Conservation (phyloP, 1,284 basidiomycete species). For the Cystobasidium pallidum region DNA sequence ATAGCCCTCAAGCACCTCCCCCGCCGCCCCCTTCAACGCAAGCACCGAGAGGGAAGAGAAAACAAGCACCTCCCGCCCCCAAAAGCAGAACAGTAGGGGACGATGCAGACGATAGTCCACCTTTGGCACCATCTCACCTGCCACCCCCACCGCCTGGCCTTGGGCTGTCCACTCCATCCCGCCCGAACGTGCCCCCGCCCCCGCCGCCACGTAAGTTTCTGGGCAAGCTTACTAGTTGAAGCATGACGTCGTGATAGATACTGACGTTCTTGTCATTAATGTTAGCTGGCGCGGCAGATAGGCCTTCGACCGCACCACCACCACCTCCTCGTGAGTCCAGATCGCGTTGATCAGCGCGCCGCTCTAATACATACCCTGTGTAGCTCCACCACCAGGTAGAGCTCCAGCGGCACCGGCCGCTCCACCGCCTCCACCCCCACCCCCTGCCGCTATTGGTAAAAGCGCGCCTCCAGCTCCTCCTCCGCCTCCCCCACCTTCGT, state of each 20-base stretch:
- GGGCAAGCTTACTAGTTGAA: neutral
- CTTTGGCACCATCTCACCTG: conserved; percentile 49
- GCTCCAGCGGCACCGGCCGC: conserved; percentile 45
- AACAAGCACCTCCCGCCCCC: conserved; percentile 62
- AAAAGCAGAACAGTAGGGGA: conserved; percentile 53
- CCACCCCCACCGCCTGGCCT: conserved; percentile 49
- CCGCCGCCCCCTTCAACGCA: conserved; percentile 53
- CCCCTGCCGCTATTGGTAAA: conserved; percentile 37
- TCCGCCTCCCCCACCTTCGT: conserved; percentile 49
- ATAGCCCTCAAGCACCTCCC: conserved; percentile 48
- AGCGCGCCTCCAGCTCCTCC: conserved; percentile 49
- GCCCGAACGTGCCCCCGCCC: conserved; percentile 55
- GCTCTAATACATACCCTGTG: too few relatives aligned
- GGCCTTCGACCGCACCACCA: conserved; percentile 54
- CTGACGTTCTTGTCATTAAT: neutral
- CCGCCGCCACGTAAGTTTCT: conserved; percentile 58
- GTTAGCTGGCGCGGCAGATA: neutral
- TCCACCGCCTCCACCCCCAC: conserved; percentile 37
- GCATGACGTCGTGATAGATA: neutral
- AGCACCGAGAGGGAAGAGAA: conserved; percentile 59
- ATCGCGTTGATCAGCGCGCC: too few relatives aligned
- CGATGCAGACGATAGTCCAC: neutral
- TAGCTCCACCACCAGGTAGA: conserved; percentile 21
- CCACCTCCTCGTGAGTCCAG: conserved; percentile 58
- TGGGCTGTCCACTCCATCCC: conserved; percentile 54